These are phyloP conservation scores for Aspergillus jensenii DNA, from an alignment of 2,329 filamentous ascomycete genomes.

Conservation along the genomic window DNA sequence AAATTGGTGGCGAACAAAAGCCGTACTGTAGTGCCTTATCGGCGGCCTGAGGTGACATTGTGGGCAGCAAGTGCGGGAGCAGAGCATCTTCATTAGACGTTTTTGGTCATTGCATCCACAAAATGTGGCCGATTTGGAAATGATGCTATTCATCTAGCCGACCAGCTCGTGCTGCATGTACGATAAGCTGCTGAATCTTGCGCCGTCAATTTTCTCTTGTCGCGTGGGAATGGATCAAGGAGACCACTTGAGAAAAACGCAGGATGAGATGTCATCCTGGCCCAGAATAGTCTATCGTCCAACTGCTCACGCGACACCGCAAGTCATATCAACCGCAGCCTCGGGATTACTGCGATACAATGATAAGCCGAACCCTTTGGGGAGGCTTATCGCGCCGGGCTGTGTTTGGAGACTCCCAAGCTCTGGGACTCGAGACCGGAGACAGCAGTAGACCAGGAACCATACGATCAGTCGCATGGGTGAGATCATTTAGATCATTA, in stretches of 20 bases:
- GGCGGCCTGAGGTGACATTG: neutral
- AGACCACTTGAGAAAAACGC: too few species aligned
- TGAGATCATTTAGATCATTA: neutral
- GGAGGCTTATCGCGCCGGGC: neutral
- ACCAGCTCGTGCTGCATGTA: neutral
- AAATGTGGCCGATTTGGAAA: neutral
- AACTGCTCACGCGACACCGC: neutral
- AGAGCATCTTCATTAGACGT: neutral
- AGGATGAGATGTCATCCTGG: neutral
- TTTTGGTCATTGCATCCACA: neutral
- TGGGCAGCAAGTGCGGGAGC: neutral
- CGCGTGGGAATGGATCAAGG: neutral
- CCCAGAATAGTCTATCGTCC: neutral
- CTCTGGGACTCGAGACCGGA: too few species aligned
- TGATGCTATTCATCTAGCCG: neutral
- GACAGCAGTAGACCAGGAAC: neutral
- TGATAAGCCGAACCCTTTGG: neutral
- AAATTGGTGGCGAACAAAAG: neutral
- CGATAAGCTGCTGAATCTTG: conserved; percentile 5
- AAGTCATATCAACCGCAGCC: neutral
- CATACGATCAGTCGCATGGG: conserved; percentile 1
- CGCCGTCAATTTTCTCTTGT: neutral
- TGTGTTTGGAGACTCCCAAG: neutral
- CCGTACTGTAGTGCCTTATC: neutral
- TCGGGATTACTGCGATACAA: neutral